phyloP scores from a whole-genome alignment of 2,329 filamentous ascomycete species.

The Aspergillus luchuensis region DNA sequence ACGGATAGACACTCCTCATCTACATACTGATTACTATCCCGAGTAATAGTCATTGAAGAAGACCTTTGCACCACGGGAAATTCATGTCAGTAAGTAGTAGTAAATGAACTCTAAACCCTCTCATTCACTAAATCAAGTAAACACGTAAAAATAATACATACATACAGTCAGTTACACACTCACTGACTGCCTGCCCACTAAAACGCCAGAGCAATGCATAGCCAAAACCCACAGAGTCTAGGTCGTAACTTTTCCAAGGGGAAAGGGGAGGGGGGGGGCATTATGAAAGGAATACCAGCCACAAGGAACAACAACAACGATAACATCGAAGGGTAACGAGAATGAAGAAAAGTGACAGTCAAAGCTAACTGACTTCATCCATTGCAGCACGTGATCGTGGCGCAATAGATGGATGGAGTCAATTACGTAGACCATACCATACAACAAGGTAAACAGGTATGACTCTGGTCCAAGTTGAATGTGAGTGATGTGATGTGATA shows the following conservation, averaged over 20 bases:
- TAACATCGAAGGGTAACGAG: neutral
- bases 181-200: slow-evolving; percentile 1
- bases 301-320: neutral
- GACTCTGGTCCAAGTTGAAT: neutral
- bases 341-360: neutral
- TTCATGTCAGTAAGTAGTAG: no score
- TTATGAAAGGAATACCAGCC: neutral
- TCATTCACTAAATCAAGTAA: neutral
- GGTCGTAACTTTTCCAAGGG: slow-evolving; percentile 10
- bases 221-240: slow-evolving; percentile 17
- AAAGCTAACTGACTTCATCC: neutral
- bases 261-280: neutral
- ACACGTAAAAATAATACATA: neutral
- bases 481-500: neutral
- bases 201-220: slow-evolving; percentile 35
- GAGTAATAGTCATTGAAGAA: no score
- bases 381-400: neutral
- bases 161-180: neutral
- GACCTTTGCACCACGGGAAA: no score
- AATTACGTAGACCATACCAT: no score
- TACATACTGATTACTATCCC: neutral
- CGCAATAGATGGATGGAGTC: no score
- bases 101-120: neutral
- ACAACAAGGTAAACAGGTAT: neutral
- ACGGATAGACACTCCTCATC: neutral